Evolutionary conservation across 768 basidiomycete genomes (phyloP), one percentile per base, ranked within the genome.

Genomic region (Boletus huronensis): DNA sequence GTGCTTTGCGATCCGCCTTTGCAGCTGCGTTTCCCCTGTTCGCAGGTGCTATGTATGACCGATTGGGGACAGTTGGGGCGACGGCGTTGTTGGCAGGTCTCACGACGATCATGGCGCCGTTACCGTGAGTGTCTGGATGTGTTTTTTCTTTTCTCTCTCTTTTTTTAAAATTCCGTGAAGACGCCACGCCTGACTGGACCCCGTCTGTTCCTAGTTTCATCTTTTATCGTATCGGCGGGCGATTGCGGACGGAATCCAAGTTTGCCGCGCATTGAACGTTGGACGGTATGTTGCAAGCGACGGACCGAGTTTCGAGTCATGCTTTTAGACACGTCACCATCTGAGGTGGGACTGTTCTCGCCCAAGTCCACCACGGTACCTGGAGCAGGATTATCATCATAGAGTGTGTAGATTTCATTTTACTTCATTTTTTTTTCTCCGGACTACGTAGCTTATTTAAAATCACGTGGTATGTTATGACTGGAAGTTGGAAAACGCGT

Each of bases 61-160:
- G 69, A 5, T 65, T 90, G 6, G 86, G 88, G 0, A 82, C 84
- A 0, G 85, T 86, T 0, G 88, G 88, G 0, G 87, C 85, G 1
- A 85, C 83, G 0, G 87, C 84, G 14, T 74, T 89, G n/a, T 63
- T 90, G 17, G 88, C 82, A 1, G 86, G 87, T 1, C 64, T 90
- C 11, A 77, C 79, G 53, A 77, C 80, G 3, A 43, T 85, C 17
- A 80, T 85, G 77, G 78, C 80, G 1, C 88, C 88, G 0, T 63
- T 83, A 40, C 82, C 82, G 83, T 84, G 52, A 64, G 82, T 73
- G 1, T 36, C 14, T 2, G 10, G 3, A 26, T 2, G 6, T 23
- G 0, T 28, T 42, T 29, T 8, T 14, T 13, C 31, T 19, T 21
- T 46, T 31, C 35, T 34, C 14, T 17, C 14, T 35, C 13, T 17